Evolutionary conservation across 2,329 filamentous ascomycete genomes (phyloP), one percentile per base, ranked within the genome.

Genomic region (Trichoderma sp.): DNA sequence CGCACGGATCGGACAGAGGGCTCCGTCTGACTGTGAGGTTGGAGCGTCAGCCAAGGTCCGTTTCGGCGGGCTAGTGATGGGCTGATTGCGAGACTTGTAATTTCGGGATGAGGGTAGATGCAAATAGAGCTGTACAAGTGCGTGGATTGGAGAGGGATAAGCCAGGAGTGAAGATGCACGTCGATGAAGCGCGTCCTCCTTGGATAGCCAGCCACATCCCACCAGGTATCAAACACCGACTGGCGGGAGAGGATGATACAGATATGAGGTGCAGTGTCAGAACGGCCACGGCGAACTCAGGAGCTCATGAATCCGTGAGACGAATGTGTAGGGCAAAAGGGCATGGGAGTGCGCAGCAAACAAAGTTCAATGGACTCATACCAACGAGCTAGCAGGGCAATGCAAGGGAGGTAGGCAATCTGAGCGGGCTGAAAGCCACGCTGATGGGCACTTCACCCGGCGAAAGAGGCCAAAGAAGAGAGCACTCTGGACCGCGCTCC

Each of bases 1-100:
- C 91, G 88, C 69, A 97, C 91, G 51, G 89, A 89, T 68, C 83
- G 82, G 68, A 88, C 83, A 59, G 85, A 82, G 68, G 84, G 82
- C 70, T 83, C 76, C 63, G 87, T 88, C 78, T 85, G 82, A 73
- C 87, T 89, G 74, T 64, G 70, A 71, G 61, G 67, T 52, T 44
- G 41, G 60, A 45, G 57, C 48, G 69, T 71, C 67, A 73, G 72
- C 68, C 67, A 43, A 67, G 63, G 52, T 66, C 56, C 30, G 50
- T 61, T 39, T 34, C 39, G 63, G 43, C 21, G 28, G 60, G 34
- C 41, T 54, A 47, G 52, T 44, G 45, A 41, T 51, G 30, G 34
- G 30, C 19, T 56, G 56, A 66, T 62, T 50, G 7, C 44, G 55
- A 50, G 45, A 45, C 55, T 47, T 45, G 7, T 47, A 44, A 15